Base-by-base conservation (phyloP, 345 rosid species). In the Noccaea caerulescens region DNA sequence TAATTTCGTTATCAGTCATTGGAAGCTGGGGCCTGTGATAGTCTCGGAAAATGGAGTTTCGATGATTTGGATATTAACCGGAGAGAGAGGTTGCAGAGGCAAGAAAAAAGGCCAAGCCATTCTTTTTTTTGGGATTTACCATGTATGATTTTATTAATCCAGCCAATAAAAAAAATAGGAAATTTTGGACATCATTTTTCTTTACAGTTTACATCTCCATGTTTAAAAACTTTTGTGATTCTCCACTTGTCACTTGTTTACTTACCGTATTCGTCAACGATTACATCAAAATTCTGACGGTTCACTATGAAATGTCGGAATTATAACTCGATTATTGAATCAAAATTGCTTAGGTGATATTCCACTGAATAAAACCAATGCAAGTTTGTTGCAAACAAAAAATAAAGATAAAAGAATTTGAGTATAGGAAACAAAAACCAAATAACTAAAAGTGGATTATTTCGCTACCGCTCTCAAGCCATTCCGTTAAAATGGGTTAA, bases 111-210 rank as follows among this genome's bases (percentile, higher is more conserved):
- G 16, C 12, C 46, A 25, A 68, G 34, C 69, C 46, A 75, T 75
- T 68, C 58, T 52, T 66, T 66, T 66, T 53, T 41, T 46, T 1
- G 30, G 30, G 27, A 23, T 23, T 23, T 68, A 54, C 65, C 63
- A 75, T 44, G 20, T 68, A 74, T 68, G 69, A 54, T 54, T 59
- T 46, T 57, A 55, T 68, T 68, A 43, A 32, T 75, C 59, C 73
- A 53, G 69, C 78, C 72, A 66, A 66, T 59, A 66, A 73, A 75
- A 64, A 64, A 53, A 14, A 25, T 75, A 68, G 79, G 74, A 68
- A 75, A 69, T 75, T 68, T 75, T 75, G 79, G 79, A 75, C 74
- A 45, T 60, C 25, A 59, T 51, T 51, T 43, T 69, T 60, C 27
- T 58, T 46, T 42, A 44, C 33, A 33, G 14, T 58, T 46, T 42